Evolutionary conservation across 768 basidiomycete genomes (phyloP).

Genomic region (Xerocomus brunneocitrinus): DNA sequence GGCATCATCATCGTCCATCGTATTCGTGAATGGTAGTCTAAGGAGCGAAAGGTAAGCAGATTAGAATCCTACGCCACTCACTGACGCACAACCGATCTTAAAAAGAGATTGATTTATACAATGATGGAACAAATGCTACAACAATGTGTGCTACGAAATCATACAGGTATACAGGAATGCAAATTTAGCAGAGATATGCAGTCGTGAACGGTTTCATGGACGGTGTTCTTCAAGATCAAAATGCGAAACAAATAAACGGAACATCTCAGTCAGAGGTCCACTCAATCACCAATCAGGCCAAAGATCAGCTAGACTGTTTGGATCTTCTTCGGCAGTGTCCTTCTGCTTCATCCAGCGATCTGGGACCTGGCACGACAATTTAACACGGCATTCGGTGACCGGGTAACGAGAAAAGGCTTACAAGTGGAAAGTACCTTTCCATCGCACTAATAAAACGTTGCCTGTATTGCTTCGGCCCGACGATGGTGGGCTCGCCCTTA

Average conservation of each 20-base stretch:
- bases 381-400: not conserved
- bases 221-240: not conserved
- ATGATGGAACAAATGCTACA: not conserved
- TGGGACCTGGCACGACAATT: constrained; percentile 51
- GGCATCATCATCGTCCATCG: constrained; percentile 91
- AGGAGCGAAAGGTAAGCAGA: constrained; percentile 2
- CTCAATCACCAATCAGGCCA: constrained; percentile 58
- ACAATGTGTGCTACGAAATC: constrained; percentile 17
- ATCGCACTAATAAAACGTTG: constrained; percentile 82
- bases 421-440: constrained; percentile 87
- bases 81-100: no score
- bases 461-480: constrained; percentile 92
- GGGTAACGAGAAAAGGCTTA: constrained; percentile 32
- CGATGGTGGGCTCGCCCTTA: constrained; percentile 91
- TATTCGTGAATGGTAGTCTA: constrained; percentile 3
- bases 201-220: not conserved
- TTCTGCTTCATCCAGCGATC: constrained; percentile 90
- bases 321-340: constrained; percentile 74
- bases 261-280: not conserved
- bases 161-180: constrained; percentile 26
- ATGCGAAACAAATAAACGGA: constrained; percentile 2
- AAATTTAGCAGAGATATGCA: not conserved
- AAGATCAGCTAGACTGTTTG: constrained; percentile 48
- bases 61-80: not conserved
- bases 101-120: not conserved